Percentiles rank a stretch among this genome's conserved stretches.
phyloP scores from a whole-genome alignment of 1,139 yeast species.

The Scheffersomyces cryptocercus region DNA sequence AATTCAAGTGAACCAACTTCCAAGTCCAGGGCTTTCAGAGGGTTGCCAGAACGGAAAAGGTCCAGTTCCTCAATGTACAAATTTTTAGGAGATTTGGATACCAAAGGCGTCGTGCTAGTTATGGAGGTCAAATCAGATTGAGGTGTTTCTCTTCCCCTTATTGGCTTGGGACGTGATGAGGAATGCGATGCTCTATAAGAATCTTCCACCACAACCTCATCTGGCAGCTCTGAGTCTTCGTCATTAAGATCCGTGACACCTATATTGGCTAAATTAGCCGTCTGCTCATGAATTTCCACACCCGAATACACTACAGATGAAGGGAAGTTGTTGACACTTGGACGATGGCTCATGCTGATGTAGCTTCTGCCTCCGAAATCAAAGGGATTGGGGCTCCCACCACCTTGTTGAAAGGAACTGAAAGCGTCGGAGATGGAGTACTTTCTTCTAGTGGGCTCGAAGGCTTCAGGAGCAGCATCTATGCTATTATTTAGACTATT shows the following conservation, averaged over 20 bases:
- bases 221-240: conserved; percentile 1
- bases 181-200: conserved; percentile 1
- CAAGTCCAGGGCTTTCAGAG: conserved; percentile 6
- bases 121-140: conserved; percentile 1
- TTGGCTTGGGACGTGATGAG: not conserved
- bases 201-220: not conserved
- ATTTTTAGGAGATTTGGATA: conserved; percentile 3
- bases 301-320: conserved; percentile 50
- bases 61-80: conserved; percentile 4
- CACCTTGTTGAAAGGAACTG: conserved; percentile 18
- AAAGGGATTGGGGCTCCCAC: conserved; percentile 28
- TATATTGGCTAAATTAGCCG: conserved; percentile 62
- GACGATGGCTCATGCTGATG: conserved; percentile 31
- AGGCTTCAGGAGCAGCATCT: conserved; percentile 1
- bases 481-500: not conserved
- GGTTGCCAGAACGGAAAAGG: not conserved
- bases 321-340: conserved; percentile 15
- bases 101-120: conserved; percentile 4
- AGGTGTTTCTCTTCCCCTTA: not conserved
- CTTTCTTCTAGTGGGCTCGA: conserved; percentile 13
- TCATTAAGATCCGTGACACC: conserved; percentile 52
- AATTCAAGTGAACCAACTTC: conserved; percentile 8
- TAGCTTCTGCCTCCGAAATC: conserved; percentile 50
- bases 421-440: conserved; percentile 30
- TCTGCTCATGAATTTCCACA: conserved; percentile 58